Evolutionary conservation across 1,284 basidiomycete genomes (phyloP).

Genomic region (Tilletia walkeri): DNA sequence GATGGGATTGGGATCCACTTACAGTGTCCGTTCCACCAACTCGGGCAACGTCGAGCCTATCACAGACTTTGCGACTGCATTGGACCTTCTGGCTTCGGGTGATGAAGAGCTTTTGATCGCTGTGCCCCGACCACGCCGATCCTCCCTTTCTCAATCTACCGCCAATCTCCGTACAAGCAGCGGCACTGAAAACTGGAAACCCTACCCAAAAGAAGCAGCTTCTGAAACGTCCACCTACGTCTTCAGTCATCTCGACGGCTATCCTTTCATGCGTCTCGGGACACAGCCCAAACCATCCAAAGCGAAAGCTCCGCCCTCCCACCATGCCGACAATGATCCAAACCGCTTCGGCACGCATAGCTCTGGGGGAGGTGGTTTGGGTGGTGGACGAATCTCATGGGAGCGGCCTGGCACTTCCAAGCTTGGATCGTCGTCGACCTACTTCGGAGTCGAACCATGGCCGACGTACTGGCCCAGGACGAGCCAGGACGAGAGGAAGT

Average conservation of each 20-base stretch:
- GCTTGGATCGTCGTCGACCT: too few relatives aligned
- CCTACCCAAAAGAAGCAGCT: neutral
- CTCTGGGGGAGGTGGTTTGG: too few relatives aligned
- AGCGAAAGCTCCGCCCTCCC: neutral
- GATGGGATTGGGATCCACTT: conserved; percentile 21
- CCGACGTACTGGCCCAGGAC: conserved; percentile 19
- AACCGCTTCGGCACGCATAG: too few relatives aligned
- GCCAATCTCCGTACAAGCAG: neutral
- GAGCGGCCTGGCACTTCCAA: too few relatives aligned
- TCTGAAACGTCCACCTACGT: neutral
- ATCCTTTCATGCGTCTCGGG: conserved; percentile 15
- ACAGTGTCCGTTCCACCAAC: conserved; percentile 26
- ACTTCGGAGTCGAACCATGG: conserved; percentile 4
- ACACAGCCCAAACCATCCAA: too few relatives aligned
- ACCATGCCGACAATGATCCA: too few relatives aligned
- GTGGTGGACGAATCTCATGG: too few relatives aligned
- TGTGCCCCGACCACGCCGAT: neutral
- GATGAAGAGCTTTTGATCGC: neutral
- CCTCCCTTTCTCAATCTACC: neutral
- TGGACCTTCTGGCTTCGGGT: neutral
- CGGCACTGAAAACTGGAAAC: too few relatives aligned
- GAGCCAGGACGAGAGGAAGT: conserved; percentile 27
- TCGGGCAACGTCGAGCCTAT: conserved; percentile 23
- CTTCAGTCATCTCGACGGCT: conserved; percentile 15
- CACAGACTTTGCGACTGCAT: neutral